Percentiles rank a stretch among this genome's conserved stretches.
These are phyloP conservation scores for Blastobotrys americana DNA, from an alignment of 805 yeast species.

Conservation along the genomic window DNA sequence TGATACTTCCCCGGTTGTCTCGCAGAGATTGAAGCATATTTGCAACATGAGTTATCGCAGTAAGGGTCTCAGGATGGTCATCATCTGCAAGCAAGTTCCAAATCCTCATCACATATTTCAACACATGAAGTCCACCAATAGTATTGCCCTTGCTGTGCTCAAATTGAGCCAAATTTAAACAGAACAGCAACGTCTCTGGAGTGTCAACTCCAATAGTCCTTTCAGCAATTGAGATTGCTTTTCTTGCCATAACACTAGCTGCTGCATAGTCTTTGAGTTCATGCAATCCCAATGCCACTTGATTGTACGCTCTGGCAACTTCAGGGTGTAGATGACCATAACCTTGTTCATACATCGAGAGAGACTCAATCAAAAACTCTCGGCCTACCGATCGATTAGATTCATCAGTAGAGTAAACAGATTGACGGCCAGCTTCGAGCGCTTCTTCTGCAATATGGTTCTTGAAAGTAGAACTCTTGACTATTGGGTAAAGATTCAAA, in stretches of 20 bases:
- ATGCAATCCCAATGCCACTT: constrained; percentile 59
- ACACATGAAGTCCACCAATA: constrained; percentile 54
- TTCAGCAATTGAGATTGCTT: constrained; percentile 67
- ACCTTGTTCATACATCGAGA: constrained; percentile 70
- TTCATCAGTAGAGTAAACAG: constrained; percentile 15
- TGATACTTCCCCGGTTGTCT: constrained; percentile 41
- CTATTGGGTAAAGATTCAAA: constrained; percentile 60
- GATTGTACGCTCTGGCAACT: constrained; percentile 61
- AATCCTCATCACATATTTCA: constrained; percentile 50
- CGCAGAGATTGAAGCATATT: constrained; percentile 49
- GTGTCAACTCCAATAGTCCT: constrained; percentile 78
- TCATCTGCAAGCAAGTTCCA: constrained; percentile 55
- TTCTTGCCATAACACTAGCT: constrained; percentile 60
- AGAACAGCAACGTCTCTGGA: constrained; percentile 61
- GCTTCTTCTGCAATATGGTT: constrained; percentile 69
- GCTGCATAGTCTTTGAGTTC: constrained; percentile 49
- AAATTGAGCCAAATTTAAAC: constrained; percentile 65
- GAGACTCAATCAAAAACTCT: constrained; percentile 58
- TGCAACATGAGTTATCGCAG: constrained; percentile 55
- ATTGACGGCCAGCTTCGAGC: constrained; percentile 32
- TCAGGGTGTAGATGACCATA: constrained; percentile 76
- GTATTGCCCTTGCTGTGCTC: constrained; percentile 57
- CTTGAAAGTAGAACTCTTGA: constrained; percentile 62
- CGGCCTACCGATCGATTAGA: constrained; percentile 45
- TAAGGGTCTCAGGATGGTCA: constrained; percentile 63